These are phyloP conservation scores for Globisporangium yorkense DNA, from an alignment of 352 stramenopile genomes.

Conservation along the genomic window DNA sequence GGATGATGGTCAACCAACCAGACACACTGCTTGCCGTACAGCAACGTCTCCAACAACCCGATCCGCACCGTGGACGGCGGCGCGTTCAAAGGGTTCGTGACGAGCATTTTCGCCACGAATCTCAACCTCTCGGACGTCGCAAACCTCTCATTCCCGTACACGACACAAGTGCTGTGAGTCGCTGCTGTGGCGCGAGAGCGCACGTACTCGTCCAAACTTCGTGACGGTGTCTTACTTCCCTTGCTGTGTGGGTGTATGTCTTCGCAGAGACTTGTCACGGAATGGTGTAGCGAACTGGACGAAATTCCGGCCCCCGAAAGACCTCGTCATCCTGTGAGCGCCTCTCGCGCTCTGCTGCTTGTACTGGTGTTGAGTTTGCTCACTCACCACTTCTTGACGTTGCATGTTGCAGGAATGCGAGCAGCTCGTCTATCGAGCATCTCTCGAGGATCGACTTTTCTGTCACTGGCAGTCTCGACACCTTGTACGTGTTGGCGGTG, in stretches of 20 bases:
- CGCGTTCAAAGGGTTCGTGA: neutral
- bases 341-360: neutral
- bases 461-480: neutral
- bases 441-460: conserved; percentile 11
- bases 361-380: neutral
- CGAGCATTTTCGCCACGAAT: conserved; percentile 6
- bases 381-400: neutral
- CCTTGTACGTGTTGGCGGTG: conserved; percentile 1
- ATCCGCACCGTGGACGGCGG: conserved; percentile 3
- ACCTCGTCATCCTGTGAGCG: conserved; percentile 4
- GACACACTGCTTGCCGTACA: neutral
- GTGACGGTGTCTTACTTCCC: neutral
- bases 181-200: neutral
- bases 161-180: conserved; percentile 8
- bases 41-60: conserved; percentile 11
- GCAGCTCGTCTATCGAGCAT: neutral
- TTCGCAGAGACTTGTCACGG: conserved; percentile 7
- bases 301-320: neutral
- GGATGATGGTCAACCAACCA: neutral
- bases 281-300: conserved; percentile 10
- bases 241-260: neutral
- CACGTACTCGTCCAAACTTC: neutral
- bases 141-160: conserved; percentile 3
- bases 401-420: conserved; percentile 3
- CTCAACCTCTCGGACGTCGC: conserved; percentile 10